A percentile compares a stretch with the other conserved stretches of the same genome.
These are phyloP conservation scores for Diaporthe citriasiana DNA, from an alignment of 2,329 filamentous ascomycete species.

Conservation along the genomic window DNA sequence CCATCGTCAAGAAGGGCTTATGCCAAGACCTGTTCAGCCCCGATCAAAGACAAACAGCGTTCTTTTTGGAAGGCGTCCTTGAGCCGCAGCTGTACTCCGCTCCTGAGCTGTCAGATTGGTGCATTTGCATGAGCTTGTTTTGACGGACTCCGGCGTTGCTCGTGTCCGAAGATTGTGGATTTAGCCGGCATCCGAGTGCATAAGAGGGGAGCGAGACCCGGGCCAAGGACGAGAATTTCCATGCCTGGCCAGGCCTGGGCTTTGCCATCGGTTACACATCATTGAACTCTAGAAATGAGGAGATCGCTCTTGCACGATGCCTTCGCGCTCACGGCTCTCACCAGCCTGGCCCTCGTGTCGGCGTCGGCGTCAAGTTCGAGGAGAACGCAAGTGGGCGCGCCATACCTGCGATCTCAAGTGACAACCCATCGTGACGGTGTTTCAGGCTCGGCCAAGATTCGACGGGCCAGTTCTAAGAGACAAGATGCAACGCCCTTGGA, in stretches of 20 bases:
- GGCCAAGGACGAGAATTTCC: not conserved
- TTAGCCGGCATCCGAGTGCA: constrained; percentile 20
- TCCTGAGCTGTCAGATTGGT: constrained; percentile 9
- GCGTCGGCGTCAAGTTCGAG: not conserved
- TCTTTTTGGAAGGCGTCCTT: not conserved
- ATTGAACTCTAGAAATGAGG: not conserved
- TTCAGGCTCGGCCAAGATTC: not conserved
- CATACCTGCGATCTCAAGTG: constrained; percentile 20
- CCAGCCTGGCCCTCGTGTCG: constrained; percentile 2
- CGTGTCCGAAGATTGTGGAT: constrained; percentile 7
- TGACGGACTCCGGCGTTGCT: constrained; percentile 12
- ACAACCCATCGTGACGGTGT: constrained; percentile 23
- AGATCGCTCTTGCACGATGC: not conserved
- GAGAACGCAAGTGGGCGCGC: constrained; percentile 2
- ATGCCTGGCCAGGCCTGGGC: constrained; percentile 9
- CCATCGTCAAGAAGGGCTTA: constrained; percentile 16
- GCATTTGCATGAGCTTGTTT: constrained; percentile 23
- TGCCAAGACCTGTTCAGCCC: constrained; percentile 30
- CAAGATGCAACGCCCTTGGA: constrained; percentile 17
- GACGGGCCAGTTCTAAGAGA: not conserved
- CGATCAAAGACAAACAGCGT: constrained; percentile 16
- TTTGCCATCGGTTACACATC: constrained; percentile 2
- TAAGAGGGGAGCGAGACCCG: constrained; percentile 9
- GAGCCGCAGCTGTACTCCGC: constrained; percentile 15
- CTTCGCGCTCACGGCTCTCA: not conserved